phyloP scores from a whole-genome alignment of 108 stramenopile genomes.

The Stephanodiscus minutulus region DNA sequence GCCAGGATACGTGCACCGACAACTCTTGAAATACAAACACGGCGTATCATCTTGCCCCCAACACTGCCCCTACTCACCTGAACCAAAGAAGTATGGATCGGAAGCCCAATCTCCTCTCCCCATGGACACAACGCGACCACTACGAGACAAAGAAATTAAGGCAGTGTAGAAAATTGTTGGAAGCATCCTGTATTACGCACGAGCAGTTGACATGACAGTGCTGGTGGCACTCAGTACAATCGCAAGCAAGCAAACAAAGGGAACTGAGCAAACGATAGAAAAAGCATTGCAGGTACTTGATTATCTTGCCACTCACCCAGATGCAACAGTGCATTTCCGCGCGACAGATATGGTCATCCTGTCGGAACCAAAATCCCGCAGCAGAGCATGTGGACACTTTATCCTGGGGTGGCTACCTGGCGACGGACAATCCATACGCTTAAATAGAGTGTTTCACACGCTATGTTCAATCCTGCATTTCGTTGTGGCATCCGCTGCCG shows the following conservation, averaged over 20 bases:
- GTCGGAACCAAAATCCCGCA: conserved; percentile 4
- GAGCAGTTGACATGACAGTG: background rate
- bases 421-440: background rate
- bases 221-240: background rate
- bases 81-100: background rate
- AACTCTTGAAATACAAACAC: background rate
- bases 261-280: conserved; percentile 6
- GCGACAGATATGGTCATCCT: conserved; percentile 1
- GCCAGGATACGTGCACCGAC: background rate
- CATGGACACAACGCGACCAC: background rate
- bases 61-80: background rate
- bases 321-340: background rate
- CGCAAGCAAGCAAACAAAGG: background rate
- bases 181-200: background rate
- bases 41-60: background rate
- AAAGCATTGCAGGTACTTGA: background rate
- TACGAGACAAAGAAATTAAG: background rate
- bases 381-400: conserved; percentile 6
- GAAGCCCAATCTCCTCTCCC: background rate
- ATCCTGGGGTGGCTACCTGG: background rate
- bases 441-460: background rate
- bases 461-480: background rate
- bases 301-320: conserved; percentile 9
- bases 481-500: background rate
- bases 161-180: conserved; percentile 2